A percentile compares a stretch with the other conserved stretches of the same genome.
phyloP scores from a whole-genome alignment of 225 moss, liverwort and hornwort species.

The Polytrichum formosum region DNA sequence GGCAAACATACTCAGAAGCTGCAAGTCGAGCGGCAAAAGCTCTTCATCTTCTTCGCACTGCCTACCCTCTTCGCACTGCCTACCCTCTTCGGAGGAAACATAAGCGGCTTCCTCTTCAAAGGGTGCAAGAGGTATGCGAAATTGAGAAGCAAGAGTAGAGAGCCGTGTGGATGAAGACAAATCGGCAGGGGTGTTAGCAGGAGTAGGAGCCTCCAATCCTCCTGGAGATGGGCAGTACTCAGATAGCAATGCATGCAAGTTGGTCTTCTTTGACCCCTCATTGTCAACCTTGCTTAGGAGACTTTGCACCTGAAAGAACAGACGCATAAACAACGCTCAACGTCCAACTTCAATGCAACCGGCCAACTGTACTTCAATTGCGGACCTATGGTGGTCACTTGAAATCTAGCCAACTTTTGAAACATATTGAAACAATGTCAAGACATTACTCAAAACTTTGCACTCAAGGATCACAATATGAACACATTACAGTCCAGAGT shows the following conservation, averaged over 20 bases:
- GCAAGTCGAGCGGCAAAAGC: not conserved
- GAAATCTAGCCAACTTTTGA: too few species aligned
- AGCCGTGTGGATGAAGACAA: not conserved
- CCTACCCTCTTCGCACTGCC: not conserved
- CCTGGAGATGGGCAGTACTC: slow-evolving; percentile 10
- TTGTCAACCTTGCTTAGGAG: slow-evolving; percentile 2
- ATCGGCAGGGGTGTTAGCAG: slow-evolving; percentile 1
- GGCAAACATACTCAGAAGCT: not conserved
- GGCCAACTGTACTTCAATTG: too few species aligned
- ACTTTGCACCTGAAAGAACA: slow-evolving; percentile 3
- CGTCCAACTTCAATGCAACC: too few species aligned
- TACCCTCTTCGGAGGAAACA: not conserved
- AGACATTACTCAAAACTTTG: not conserved
- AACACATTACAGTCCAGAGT: not conserved
- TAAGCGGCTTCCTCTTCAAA: slow-evolving; percentile 1
- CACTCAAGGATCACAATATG: not conserved
- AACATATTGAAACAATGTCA: too few species aligned
- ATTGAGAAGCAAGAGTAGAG: not conserved
- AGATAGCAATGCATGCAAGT: slow-evolving; percentile 1
- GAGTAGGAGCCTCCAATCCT: slow-evolving; percentile 7
- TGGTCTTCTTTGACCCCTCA: not conserved
- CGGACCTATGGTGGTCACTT: too few species aligned
- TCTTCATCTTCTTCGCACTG: not conserved
- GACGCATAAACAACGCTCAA: too few species aligned
- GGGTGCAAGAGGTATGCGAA: not conserved